These are phyloP conservation scores for Massospora cicadina DNA, from an alignment of 371 early-diverging fungal species.

Conservation along the genomic window DNA sequence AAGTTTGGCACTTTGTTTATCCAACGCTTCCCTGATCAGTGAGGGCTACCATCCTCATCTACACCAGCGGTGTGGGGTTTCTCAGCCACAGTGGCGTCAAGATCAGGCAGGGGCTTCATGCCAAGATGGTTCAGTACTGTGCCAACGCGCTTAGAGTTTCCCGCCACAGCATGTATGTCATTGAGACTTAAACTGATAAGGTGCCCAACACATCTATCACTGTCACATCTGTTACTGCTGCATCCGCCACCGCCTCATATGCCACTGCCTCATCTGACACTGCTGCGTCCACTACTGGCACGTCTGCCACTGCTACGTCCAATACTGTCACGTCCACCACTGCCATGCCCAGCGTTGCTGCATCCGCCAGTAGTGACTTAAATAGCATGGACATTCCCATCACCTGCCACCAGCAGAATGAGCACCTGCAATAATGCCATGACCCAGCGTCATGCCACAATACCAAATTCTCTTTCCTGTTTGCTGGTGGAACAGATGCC, in stretches of 20 bases:
- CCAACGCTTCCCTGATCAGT: slow-evolving; percentile 46
- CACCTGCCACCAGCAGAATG: slow-evolving; percentile 42
- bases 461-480: too few relatives aligned
- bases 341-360: too few relatives aligned
- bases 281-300: too few relatives aligned
- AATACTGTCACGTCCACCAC: too few relatives aligned
- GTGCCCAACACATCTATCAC: slow-evolving; percentile 53
- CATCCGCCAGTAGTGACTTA: slow-evolving; percentile 49
- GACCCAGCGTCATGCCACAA: too few relatives aligned
- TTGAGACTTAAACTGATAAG: slow-evolving; percentile 51
- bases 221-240: too few relatives aligned
- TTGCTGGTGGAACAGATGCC: too few relatives aligned
- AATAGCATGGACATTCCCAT: slow-evolving; percentile 55
- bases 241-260: too few relatives aligned
- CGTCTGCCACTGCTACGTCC: too few relatives aligned
- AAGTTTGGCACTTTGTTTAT: slow-evolving; percentile 55
- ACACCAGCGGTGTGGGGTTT: slow-evolving; percentile 54
- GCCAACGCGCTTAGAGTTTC: slow-evolving; percentile 44
- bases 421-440: too few relatives aligned
- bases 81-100: slow-evolving; percentile 62
- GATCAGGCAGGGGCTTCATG: slow-evolving; percentile 71
- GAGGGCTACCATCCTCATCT: slow-evolving; percentile 45
- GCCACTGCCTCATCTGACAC: too few relatives aligned
- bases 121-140: slow-evolving; percentile 55
- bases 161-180: slow-evolving; percentile 35